Percentiles rank a stretch among this genome's conserved stretches.
phyloP scores from a whole-genome alignment of 345 rosid genomes.

The Heritiera fomes region DNA sequence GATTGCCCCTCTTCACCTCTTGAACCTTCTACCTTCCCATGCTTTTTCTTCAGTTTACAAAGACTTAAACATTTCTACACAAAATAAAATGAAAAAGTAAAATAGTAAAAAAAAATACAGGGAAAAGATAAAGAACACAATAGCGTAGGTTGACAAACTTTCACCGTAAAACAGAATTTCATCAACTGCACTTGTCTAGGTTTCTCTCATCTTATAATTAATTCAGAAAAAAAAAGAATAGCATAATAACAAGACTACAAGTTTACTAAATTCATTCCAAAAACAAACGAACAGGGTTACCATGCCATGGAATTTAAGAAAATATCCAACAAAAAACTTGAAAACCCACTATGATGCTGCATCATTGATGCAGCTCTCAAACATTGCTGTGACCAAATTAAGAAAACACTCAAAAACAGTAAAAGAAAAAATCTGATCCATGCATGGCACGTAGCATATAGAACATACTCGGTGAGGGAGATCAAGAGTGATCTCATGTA shows the following conservation, averaged over 20 bases:
- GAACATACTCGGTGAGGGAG: slow-evolving; percentile 24
- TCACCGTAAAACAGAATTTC: no score
- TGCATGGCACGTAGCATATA: neutral
- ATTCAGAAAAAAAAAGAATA: no score
- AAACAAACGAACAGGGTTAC: neutral
- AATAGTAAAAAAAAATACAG: neutral
- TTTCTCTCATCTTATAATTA: no score
- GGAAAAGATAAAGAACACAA: no score
- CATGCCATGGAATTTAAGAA: neutral
- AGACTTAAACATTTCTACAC: slow-evolving; percentile 31
- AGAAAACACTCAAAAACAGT: neutral
- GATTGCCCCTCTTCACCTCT: neutral
- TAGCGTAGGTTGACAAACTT: no score
- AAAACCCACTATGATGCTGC: neutral
- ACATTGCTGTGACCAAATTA: neutral
- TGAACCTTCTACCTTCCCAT: slow-evolving; percentile 7
- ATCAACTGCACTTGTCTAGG: no score
- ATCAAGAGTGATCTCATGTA: slow-evolving; percentile 33
- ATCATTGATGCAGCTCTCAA: neutral
- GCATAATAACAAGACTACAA: no score
- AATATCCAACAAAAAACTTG: neutral
- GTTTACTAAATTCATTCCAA: neutral
- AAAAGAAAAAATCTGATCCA: neutral
- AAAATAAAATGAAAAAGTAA: neutral
- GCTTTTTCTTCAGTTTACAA: slow-evolving; percentile 36